Evolutionary conservation across 73 alveolate species (phyloP), one percentile per base, ranked within the genome.

Genomic region (Paramecium tetraurelia): DNA sequence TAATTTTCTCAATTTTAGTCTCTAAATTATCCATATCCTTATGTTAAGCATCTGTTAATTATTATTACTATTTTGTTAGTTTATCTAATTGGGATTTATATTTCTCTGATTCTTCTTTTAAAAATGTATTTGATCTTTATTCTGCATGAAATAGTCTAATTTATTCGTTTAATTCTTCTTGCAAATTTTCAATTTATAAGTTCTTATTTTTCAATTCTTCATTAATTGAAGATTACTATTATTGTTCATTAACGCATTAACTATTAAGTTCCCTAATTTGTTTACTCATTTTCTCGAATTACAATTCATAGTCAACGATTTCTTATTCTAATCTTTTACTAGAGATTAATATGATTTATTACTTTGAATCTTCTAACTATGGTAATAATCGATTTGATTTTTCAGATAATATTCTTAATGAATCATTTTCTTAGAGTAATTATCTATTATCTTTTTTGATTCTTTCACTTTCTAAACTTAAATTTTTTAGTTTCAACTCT

Each of bases 11-110:
- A 44, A 80, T 48, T 80, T 80, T 80, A 44, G 90, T 27, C 27
- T 80, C 90, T 80, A 80, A 80, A 7, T 43, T 80, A 46, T 80
- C 90, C 46, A 80, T 14, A 46, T 80, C 90, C 29, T 80, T 44
- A 44, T 80, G 90, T 22, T 80, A 80, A 27, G 90, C 90, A 41
- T 40, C 90, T 11, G 90, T 80, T 22, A 80, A 16, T 8, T 43
- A 24, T 44, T 80, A 24, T 7, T 46, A 12, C 24, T 80, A 24
- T 48, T 43, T 41, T 44, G 48, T n/a, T 24, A 80, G 10, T 80
- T 35, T 80, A 43, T 80, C 90, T 31, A 80, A 27, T 35, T 31
- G 10, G 8, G 20, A 43, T 80, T 80, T 80, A 80, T 80, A 41
- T 21, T 21, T 80, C 43, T 80, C 90, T 43, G 48, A 18, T 20